phyloP scores from a whole-genome alignment of 2,329 filamentous ascomycete species.

The Teratosphaeria pseudoeucalypti region DNA sequence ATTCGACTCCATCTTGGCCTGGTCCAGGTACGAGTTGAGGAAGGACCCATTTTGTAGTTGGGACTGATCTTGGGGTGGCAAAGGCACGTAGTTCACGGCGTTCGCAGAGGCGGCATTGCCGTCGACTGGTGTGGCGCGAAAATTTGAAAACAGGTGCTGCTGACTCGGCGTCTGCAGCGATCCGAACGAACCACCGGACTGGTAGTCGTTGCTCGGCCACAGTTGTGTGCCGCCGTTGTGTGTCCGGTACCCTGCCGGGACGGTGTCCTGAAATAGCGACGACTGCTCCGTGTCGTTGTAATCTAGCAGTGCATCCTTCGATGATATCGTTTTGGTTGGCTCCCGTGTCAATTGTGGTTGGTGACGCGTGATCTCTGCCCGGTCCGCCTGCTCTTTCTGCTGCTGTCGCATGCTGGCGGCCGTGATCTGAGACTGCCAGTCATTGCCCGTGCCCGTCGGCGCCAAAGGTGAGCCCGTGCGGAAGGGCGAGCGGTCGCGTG shows the following conservation, averaged over 20 bases:
- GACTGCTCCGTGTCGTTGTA: constrained; percentile 67
- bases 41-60: constrained; percentile 19
- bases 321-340: constrained; percentile 73
- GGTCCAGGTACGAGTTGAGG: constrained; percentile 15
- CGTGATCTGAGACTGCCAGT: constrained; percentile 36
- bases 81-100: constrained; percentile 23
- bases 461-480: constrained; percentile 49
- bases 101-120: constrained; percentile 17
- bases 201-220: constrained; percentile 34
- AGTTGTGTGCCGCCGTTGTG: constrained; percentile 23
- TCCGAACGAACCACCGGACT: constrained; percentile 33
- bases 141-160: constrained; percentile 27
- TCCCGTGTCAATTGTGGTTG: constrained; percentile 25
- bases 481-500: constrained; percentile 72
- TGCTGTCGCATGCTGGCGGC: constrained; percentile 53
- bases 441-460: constrained; percentile 27
- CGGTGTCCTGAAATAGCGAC: constrained; percentile 58
- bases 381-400: constrained; percentile 50
- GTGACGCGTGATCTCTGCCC: constrained; percentile 27
- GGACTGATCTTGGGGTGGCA: constrained; percentile 14
- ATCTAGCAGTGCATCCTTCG: constrained; percentile 81
- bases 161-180: constrained; percentile 33
- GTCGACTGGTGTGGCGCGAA: constrained; percentile 36
- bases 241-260: constrained; percentile 26
- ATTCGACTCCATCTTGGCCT: constrained; percentile 24